These are phyloP conservation scores for Neoascochyta sp. DNA, from an alignment of 2,329 filamentous ascomycete species.

Conservation along the genomic window DNA sequence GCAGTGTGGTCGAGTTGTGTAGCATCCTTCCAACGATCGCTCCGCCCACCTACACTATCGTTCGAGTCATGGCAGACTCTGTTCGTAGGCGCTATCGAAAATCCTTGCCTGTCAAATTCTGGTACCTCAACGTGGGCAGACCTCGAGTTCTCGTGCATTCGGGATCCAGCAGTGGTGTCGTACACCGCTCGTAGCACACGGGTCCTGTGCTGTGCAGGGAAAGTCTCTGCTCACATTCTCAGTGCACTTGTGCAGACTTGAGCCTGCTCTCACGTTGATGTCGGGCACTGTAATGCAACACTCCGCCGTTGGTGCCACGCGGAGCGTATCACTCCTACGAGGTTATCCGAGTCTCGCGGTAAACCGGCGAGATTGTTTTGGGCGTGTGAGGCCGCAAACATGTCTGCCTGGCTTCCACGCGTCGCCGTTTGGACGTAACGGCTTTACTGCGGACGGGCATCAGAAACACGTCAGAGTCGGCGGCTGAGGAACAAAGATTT, in stretches of 20 bases:
- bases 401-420: slow-evolving; percentile 2
- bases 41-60: slow-evolving; percentile 1
- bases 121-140: too few species aligned
- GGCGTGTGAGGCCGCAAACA: slow-evolving; percentile 1
- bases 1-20: slow-evolving; percentile 7
- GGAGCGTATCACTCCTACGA: slow-evolving; percentile 3
- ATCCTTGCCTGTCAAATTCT: too few species aligned
- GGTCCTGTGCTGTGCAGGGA: slow-evolving; percentile 2
- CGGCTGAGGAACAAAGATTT: not conserved
- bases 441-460: slow-evolving; percentile 4
- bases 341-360: slow-evolving; percentile 1
- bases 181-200: not conserved
- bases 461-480: slow-evolving; percentile 4
- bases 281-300: slow-evolving; percentile 6
- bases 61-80: slow-evolving; percentile 1
- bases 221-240: not conserved
- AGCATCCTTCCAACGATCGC: slow-evolving; percentile 6
- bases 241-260: slow-evolving; percentile 1
- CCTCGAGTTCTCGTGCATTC: too few species aligned
- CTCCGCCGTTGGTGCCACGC: slow-evolving; percentile 8
- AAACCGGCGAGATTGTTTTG: slow-evolving; percentile 2
- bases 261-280: slow-evolving; percentile 8
- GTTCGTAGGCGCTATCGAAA: slow-evolving; percentile 2
- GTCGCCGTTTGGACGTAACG: not conserved
- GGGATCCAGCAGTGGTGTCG: too few species aligned